Base-by-base conservation (phyloP, 78 protist genomes). In the Speleostelium caveatum region DNA sequence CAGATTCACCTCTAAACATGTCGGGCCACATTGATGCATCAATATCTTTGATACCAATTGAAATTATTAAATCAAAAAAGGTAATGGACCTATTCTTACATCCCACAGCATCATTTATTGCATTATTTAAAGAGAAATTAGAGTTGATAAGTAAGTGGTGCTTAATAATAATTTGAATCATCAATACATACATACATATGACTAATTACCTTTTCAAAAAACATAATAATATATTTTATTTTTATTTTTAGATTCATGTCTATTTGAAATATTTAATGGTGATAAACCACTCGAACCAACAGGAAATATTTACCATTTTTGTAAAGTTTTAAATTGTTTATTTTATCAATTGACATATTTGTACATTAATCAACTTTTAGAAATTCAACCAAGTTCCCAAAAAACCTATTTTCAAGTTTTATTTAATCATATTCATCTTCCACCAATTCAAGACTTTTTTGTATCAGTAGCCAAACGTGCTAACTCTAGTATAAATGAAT, bases 51-150 rank as follows among this genome's bases (percentile, higher is more conserved):
- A 49, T 60, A 10, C 66, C 89, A 22, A 36, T 59, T 12, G 78
- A 71, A 8, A 24, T 68, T 35, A 33, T 80, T 14, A 66, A 68
- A 69, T 80, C 89, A 49, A 62, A 80, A 3, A 80, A 58, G 58
- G 89, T 80, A 17, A 80, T 80, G 89, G 66, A 80, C 30, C 19
- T 80, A 21, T 80, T 80, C 26, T 28, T 80, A 8, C 89, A 80
- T 58, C 78, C 89, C 36, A 53, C 89, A 53, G 69, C 89, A 32
- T 77, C 77, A n/a, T 69, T 80, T 42, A 80, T 80, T 8, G 66
- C 89, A 38, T 58, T 80, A 22, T 55, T 58, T 16, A 80, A 80
- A 59, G 89, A 80, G 3, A 66, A 59, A 59, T 41, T 80, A 41
- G 58, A 66, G 10, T 19, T 68, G 16, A 80, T 68, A 12, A 33